phyloP scores from a whole-genome alignment of 805 yeast species.

The Myxozyma nipponensis region DNA sequence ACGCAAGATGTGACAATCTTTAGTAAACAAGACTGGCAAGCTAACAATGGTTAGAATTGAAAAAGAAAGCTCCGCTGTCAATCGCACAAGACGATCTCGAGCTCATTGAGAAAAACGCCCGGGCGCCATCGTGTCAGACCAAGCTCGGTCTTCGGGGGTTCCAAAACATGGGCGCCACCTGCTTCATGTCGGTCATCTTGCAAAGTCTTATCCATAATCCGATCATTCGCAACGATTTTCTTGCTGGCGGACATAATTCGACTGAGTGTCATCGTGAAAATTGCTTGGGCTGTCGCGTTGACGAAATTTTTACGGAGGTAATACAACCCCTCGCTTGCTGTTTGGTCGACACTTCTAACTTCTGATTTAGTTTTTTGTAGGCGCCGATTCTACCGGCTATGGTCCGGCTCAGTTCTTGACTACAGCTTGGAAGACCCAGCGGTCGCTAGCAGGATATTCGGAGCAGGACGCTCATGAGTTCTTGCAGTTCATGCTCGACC shows the following conservation, averaged over 20 bases:
- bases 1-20: too few species aligned
- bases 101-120: slow-evolving; percentile 17
- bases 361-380: slow-evolving; percentile 51
- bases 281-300: slow-evolving; percentile 85
- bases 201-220: slow-evolving; percentile 93
- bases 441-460: slow-evolving; percentile 86
- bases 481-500: slow-evolving; percentile 86
- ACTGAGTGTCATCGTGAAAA: slow-evolving; percentile 37
- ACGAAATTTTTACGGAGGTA: slow-evolving; percentile 61
- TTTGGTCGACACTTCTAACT: not conserved
- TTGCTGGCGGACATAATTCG: slow-evolving; percentile 71
- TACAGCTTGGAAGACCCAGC: slow-evolving; percentile 85
- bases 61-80: not conserved
- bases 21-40: too few species aligned
- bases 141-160: slow-evolving; percentile 79
- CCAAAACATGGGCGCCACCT: slow-evolving; percentile 93
- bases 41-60: slow-evolving; percentile 5
- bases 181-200: slow-evolving; percentile 91
- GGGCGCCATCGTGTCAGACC: slow-evolving; percentile 20
- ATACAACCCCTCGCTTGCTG: not conserved
- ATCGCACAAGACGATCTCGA: slow-evolving; percentile 14
- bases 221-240: slow-evolving; percentile 67
- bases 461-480: slow-evolving; percentile 99
- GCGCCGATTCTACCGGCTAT: slow-evolving; percentile 57
- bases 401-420: slow-evolving; percentile 77